Base-by-base conservation (phyloP, 208 protist species). In the Tetramitus jugosus region DNA sequence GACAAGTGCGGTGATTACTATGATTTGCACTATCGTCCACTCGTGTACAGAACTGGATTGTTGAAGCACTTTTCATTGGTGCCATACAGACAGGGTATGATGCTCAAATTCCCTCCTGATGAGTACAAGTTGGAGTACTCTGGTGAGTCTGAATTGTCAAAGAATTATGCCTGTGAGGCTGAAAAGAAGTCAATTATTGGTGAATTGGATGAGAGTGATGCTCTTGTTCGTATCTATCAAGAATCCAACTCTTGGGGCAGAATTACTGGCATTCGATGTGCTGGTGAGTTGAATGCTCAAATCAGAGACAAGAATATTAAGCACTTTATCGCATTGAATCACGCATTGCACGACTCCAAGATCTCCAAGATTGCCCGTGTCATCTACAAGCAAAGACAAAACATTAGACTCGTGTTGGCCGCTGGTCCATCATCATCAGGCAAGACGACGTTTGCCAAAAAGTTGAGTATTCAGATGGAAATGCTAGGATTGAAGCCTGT, bases 371-470 rank as follows among this genome's bases (percentile, higher is more conserved):
- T 85, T 60, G 76, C 78, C 4, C n/a, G 77, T 1, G 37, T 49
- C 23, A 52, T 72, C 17, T n/a, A 71, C 29, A 17, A 37, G 6
- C 39, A 31, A 43, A 52, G 23, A 20, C 29, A 53, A 26, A 49
- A 72, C 26, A 49, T 40, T 0, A 80, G 80, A 46, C 33, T 89
- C 0, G 60, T 89, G 6, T 26, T 82, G 23, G 87, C 88, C 39
- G 83, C 86, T 23, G 86, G 86, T 1, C 86, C 86, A 33, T 77
- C 49, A 45, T 69, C 80, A 45, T 77, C 46, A 29, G 86, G 86
- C 6, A 89, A 89, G 37, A 89, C 86, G 13, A 89, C 86, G n/a
- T 68, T 68, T 42, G 62, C 62, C 29, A 68, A 68, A 43, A 68
- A 68, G 29, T 42, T 68, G 10, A 20, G 13, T 31, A 68, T 85